These are phyloP conservation scores for Zymoseptoria passerinii DNA, from an alignment of 2,329 filamentous ascomycete species.

Conservation along the genomic window DNA sequence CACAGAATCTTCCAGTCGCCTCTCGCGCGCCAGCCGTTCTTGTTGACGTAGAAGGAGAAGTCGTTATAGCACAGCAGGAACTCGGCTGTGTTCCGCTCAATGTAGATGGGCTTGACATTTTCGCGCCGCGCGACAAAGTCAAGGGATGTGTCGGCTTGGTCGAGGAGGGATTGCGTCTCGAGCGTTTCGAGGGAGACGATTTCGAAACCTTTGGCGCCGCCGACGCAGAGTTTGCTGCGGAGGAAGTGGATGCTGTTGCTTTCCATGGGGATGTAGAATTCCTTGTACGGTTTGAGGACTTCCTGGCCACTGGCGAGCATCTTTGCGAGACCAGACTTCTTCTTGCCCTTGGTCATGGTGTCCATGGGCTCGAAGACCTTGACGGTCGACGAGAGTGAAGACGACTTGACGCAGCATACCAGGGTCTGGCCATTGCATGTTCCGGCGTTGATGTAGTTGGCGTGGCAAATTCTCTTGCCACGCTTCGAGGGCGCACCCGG, in stretches of 20 bases:
- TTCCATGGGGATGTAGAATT: slow-evolving; percentile 97
- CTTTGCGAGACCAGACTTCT: slow-evolving; percentile 89
- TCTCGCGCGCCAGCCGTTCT: slow-evolving; percentile 92
- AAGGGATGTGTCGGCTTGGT: slow-evolving; percentile 94
- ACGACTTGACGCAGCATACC: slow-evolving; percentile 94
- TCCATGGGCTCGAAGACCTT: slow-evolving; percentile 99
- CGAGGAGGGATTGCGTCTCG: slow-evolving; percentile 93
- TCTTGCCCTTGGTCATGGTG: slow-evolving; percentile 71
- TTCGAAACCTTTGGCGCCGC: slow-evolving; percentile 91
- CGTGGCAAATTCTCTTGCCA: slow-evolving; percentile 94
- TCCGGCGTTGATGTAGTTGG: slow-evolving; percentile 96
- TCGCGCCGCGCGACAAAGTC: slow-evolving; percentile 95
- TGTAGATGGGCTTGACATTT: slow-evolving; percentile 80
- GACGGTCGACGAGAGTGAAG: slow-evolving; percentile 86
- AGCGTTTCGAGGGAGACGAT: slow-evolving; percentile 93
- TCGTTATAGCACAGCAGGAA: slow-evolving; percentile 97
- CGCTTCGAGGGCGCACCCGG: slow-evolving; percentile 68
- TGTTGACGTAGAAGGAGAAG: slow-evolving; percentile 98
- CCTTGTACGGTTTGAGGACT: slow-evolving; percentile 92
- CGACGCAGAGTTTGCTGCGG: slow-evolving; percentile 91
- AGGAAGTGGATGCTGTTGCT: slow-evolving; percentile 98
- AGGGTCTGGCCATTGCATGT: slow-evolving; percentile 90
- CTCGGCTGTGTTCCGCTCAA: slow-evolving; percentile 92
- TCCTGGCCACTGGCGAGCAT: slow-evolving; percentile 94
- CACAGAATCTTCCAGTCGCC: slow-evolving; percentile 97